phyloP scores from a whole-genome alignment of 495 filamentous ascomycete genomes.

The Penicillium angulare region DNA sequence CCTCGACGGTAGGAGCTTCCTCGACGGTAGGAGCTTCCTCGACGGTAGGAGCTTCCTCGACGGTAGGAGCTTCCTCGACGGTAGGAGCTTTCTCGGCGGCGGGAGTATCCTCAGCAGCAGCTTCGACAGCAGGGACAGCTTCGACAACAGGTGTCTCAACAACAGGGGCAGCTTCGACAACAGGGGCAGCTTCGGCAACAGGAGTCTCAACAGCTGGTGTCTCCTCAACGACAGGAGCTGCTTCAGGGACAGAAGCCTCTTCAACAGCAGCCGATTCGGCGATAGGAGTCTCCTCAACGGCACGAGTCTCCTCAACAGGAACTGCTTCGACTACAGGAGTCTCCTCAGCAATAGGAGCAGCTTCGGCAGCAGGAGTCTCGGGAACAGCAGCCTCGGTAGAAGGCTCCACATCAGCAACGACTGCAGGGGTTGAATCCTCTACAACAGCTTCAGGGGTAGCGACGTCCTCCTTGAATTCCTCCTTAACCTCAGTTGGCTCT shows the following conservation, averaged over 20 bases:
- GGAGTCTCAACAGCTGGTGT: background rate
- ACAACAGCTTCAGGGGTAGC: background rate
- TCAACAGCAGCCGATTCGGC: background rate
- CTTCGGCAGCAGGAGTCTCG: slow-evolving; percentile 12
- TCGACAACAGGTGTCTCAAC: slow-evolving; percentile 5
- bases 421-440: background rate
- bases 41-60: slow-evolving; percentile 4
- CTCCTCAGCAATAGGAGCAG: slow-evolving; percentile 1
- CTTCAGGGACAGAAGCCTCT: background rate
- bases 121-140: background rate
- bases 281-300: background rate
- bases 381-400: slow-evolving; percentile 2
- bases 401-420: background rate
- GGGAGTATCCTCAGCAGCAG: background rate
- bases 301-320: background rate
- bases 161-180: background rate
- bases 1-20: background rate
- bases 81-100: background rate
- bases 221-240: background rate
- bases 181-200: slow-evolving; percentile 6
- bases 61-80: background rate
- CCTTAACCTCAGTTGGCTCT: slow-evolving; percentile 4
- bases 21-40: slow-evolving; percentile 3
- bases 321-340: slow-evolving; percentile 3
- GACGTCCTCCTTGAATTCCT: background rate